These are phyloP conservation scores for Amniculicola lignicola DNA, from an alignment of 495 filamentous ascomycete genomes.

Conservation along the genomic window DNA sequence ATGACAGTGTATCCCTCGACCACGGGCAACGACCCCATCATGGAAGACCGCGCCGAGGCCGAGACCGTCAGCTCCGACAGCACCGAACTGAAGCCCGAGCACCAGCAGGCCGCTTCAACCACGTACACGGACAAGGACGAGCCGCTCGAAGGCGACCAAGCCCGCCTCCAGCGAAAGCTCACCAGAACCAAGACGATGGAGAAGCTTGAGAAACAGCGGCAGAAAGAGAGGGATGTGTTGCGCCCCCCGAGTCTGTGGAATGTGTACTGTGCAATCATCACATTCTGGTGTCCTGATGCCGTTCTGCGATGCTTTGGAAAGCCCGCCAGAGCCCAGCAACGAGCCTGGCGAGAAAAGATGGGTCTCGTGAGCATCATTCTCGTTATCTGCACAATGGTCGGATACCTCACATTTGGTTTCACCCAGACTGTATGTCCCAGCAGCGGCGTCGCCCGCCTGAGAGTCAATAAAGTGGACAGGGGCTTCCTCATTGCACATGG, in stretches of 20 bases:
- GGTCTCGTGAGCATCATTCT: slow-evolving; percentile 92
- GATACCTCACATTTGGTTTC: slow-evolving; percentile 96
- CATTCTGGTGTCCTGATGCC: slow-evolving; percentile 91
- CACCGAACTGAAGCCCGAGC: slow-evolving; percentile 50
- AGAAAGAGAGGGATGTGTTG: slow-evolving; percentile 65
- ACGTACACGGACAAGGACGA: slow-evolving; percentile 40
- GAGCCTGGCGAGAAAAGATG: slow-evolving; percentile 99
- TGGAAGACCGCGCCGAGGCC: slow-evolving; percentile 64
- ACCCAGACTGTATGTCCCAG: slow-evolving; percentile 78
- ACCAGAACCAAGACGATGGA: slow-evolving; percentile 50
- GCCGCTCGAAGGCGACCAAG: slow-evolving; percentile 36
- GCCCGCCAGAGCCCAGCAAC: slow-evolving; percentile 79
- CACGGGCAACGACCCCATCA: slow-evolving; percentile 84
- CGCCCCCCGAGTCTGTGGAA: slow-evolving; percentile 88
- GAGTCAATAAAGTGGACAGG: slow-evolving; percentile 70
- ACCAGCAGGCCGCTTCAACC: slow-evolving; percentile 25
- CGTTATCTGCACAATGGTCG: slow-evolving; percentile 81
- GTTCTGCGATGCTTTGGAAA: slow-evolving; percentile 82
- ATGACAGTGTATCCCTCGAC: slow-evolving; percentile 86
- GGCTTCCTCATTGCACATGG: slow-evolving; percentile 98
- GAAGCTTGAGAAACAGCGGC: slow-evolving; percentile 59
- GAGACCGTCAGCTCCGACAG: slow-evolving; percentile 57
- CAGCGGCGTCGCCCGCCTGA: slow-evolving; percentile 61
- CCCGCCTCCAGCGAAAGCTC: slow-evolving; percentile 47
- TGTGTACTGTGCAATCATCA: slow-evolving; percentile 88